Percentiles rank a stretch among this genome's conserved stretches.
Evolutionary conservation across 805 yeast genomes (phyloP).

Genomic region (Saturnispora sanitii): DNA sequence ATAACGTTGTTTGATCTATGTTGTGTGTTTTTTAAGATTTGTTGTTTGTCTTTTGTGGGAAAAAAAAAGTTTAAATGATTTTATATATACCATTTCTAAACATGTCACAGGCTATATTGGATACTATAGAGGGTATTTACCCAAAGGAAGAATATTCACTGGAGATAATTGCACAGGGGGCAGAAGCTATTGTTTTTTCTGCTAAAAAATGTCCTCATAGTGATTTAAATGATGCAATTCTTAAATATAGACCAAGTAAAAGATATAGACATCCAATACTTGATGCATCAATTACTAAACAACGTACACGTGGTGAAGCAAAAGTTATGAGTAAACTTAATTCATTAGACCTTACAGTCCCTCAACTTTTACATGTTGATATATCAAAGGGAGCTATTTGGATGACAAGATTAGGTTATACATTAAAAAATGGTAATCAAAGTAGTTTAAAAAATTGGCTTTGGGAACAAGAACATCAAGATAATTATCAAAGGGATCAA

Average conservation of each 20-base stretch:
- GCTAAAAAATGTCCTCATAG: constrained; percentile 27
- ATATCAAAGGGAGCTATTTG: constrained; percentile 69
- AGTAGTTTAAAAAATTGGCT: constrained; percentile 66
- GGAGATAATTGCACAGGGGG: constrained; percentile 69
- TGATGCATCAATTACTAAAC: constrained; percentile 66
- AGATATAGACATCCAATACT: constrained; percentile 81
- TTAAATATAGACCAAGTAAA: constrained; percentile 83
- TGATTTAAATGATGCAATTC: constrained; percentile 35
- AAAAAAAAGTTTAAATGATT: background rate
- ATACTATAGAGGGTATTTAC: constrained; percentile 33
- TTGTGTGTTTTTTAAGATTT: too few relatives aligned
- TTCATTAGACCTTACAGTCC: constrained; percentile 55
- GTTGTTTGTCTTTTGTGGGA: background rate
- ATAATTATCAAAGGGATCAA: constrained; percentile 20
- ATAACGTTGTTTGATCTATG: too few relatives aligned
- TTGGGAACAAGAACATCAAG: constrained; percentile 42
- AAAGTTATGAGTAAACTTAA: constrained; percentile 54
- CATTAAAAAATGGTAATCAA: constrained; percentile 38
- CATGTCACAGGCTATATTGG: constrained; percentile 46
- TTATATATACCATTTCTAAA: background rate
- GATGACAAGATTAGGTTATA: constrained; percentile 72
- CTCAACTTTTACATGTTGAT: constrained; percentile 69
- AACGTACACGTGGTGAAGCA: constrained; percentile 78
- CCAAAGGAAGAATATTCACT: constrained; percentile 37
- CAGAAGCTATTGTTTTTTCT: constrained; percentile 74